Evolutionary conservation across 768 basidiomycete genomes (phyloP).

Genomic region (Lactarius trivialis): DNA sequence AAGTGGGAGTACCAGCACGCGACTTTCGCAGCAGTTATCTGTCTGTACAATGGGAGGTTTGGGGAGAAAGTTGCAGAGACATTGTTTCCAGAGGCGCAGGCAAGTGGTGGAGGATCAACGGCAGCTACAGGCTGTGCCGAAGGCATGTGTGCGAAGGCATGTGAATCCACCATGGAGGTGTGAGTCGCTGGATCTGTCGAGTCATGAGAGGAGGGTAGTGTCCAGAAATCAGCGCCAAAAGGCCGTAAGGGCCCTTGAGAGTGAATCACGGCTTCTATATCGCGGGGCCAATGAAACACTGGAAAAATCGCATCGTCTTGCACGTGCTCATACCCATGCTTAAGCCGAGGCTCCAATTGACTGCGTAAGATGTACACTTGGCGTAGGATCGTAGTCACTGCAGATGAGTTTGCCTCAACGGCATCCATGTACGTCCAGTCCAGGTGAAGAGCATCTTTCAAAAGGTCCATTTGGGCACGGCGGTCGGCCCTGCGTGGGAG

Average conservation of each 20-base stretch:
- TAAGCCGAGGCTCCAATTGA: conserved; percentile 34
- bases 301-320: neutral
- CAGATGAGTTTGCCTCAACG: conserved; percentile 33
- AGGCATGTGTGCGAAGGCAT: neutral
- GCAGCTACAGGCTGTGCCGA: neutral
- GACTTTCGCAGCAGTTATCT: conserved; percentile 53
- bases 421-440: conserved; percentile 53
- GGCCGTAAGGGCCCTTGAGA: conserved; percentile 11
- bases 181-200: neutral
- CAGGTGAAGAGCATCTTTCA: conserved; percentile 42
- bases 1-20: conserved; percentile 73
- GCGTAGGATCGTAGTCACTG: conserved; percentile 38
- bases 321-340: conserved; percentile 28
- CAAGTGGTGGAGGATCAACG: conserved; percentile 9
- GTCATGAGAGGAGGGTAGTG: conserved; percentile 1
- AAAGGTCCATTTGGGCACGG: conserved; percentile 48
- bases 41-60: conserved; percentile 38
- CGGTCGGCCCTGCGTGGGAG: conserved; percentile 52
- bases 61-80: conserved; percentile 32
- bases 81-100: conserved; percentile 31
- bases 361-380: conserved; percentile 36
- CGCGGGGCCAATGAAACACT: conserved; percentile 25
- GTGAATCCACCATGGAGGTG: neutral
- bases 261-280: conserved; percentile 11
- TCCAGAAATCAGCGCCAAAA: conserved; percentile 25